Evolutionary conservation across 2,329 filamentous ascomycete species (phyloP), one percentile per base, ranked within the genome.

Genomic region (Phialophora verrucosa): DNA sequence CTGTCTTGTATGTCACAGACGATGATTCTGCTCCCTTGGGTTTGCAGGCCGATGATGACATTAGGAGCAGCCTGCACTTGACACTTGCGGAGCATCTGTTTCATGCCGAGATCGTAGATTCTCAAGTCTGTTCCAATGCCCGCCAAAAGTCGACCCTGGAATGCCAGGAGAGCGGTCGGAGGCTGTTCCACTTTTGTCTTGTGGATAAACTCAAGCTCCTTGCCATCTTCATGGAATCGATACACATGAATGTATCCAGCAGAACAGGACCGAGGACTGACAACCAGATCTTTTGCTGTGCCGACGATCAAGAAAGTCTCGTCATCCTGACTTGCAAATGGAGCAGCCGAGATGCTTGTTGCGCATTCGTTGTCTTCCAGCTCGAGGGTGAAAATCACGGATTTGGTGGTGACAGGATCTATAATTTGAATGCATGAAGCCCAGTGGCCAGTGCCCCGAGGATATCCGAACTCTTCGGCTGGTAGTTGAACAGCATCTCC

Each of bases 351-450:
- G 69, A 93, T 87, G 75, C 92, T 97, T 64, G 97, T 89, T 27
- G 94, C 93, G 20, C 93, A 92, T 78, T 98, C 93, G 72, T 99
- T 98, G 49, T 95, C 89, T 58, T 90, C 89, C 0, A 99, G 80
- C 66, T 98, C 90, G 50, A 98, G 83, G 0, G 88, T 93, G 70
- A 91, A 89, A 4, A 95, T 78, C 0, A 96, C 89, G 3, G 81
- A 78, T 73, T 95, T 93, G 57, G 90, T 86, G 17, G 83, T 86
- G 2, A 94, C 76, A 0, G 95, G 93, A 74, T 99, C 95, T 20
- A 99, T 85, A 23, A 97, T 87, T 74, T 92, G 93, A 71, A 99
- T 93, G 78, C 93, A 98, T 10, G 94, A 98, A 49, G 95, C 92
- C 95, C 95, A 99, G 70, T 94, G 91, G 23, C 91, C 90, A 66